Evolutionary conservation across 2,329 filamentous ascomycete species (phyloP).

Genomic region (Basipetospora sp.): DNA sequence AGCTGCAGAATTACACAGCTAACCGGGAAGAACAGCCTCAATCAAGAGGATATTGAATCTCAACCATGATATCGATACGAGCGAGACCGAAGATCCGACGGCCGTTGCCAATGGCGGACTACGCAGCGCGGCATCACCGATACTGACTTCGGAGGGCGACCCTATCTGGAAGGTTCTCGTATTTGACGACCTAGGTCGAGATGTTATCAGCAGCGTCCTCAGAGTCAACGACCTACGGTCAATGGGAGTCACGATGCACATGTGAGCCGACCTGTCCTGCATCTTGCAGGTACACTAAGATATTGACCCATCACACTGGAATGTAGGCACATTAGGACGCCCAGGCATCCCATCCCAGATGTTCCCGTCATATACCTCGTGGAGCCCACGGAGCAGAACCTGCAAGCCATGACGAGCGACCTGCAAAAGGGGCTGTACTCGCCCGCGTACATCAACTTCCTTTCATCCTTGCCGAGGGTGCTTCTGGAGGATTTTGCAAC

Average conservation of each 20-base stretch:
- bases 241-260: conserved; percentile 92
- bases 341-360: conserved; percentile 82
- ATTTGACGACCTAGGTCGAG: conserved; percentile 78
- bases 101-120: conserved; percentile 39
- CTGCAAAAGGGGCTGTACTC: conserved; percentile 78
- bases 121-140: conserved; percentile 56
- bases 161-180: conserved; percentile 97
- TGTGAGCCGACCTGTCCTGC: conserved; percentile 38
- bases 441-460: conserved; percentile 91
- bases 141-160: conserved; percentile 73
- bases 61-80: conserved; percentile 55
- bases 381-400: conserved; percentile 69
- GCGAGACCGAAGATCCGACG: conserved; percentile 46
- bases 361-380: conserved; percentile 94
- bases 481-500: conserved; percentile 89
- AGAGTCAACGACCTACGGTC: conserved; percentile 82
- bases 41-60: conserved; percentile 93
- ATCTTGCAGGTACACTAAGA: not conserved
- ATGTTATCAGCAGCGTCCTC: conserved; percentile 93
- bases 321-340: conserved; percentile 29
- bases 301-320: not conserved
- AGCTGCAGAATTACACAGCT: not conserved
- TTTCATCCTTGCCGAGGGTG: conserved; percentile 79
- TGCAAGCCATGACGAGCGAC: conserved; percentile 71
- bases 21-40: conserved; percentile 42